Conservation (phyloP, 1,139 yeast genomes). For the Suhomyces bribrorum region DNA sequence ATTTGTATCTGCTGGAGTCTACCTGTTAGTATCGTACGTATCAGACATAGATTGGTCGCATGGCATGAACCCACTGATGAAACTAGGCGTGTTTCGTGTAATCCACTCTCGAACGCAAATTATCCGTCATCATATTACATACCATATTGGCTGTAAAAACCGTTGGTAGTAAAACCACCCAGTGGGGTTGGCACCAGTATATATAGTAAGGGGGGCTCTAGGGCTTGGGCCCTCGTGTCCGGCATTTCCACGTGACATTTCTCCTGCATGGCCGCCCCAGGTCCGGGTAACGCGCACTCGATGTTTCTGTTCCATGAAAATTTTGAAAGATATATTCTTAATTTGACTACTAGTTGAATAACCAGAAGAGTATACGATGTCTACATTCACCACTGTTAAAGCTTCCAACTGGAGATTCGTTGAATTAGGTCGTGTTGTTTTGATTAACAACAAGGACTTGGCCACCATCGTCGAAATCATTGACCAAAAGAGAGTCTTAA, state of each 20-base stretch:
- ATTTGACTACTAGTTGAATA: slow-evolving; percentile 13
- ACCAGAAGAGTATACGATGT: slow-evolving; percentile 27
- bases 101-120: slow-evolving; percentile 54
- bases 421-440: slow-evolving; percentile 99
- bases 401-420: slow-evolving; percentile 99
- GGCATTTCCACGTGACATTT: neutral
- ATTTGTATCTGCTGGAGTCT: neutral
- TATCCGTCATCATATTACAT: slow-evolving; percentile 44
- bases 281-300: slow-evolving; percentile 13
- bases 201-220: slow-evolving; percentile 3
- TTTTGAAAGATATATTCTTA: slow-evolving; percentile 11
- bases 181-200: neutral
- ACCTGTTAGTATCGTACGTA: slow-evolving; percentile 6
- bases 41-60: slow-evolving; percentile 45
- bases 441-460: slow-evolving; percentile 77
- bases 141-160: neutral
- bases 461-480: slow-evolving; percentile 97
- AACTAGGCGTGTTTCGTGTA: slow-evolving; percentile 52
- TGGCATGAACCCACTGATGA: slow-evolving; percentile 36
- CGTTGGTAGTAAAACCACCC: neutral
- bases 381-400: slow-evolving; percentile 70
- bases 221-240: slow-evolving; percentile 10
- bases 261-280: slow-evolving; percentile 6
- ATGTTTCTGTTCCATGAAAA: slow-evolving; percentile 10
- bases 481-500: slow-evolving; percentile 97